Base-by-base conservation (phyloP, 441 rosid genomes). In the Mallotus repandus region DNA sequence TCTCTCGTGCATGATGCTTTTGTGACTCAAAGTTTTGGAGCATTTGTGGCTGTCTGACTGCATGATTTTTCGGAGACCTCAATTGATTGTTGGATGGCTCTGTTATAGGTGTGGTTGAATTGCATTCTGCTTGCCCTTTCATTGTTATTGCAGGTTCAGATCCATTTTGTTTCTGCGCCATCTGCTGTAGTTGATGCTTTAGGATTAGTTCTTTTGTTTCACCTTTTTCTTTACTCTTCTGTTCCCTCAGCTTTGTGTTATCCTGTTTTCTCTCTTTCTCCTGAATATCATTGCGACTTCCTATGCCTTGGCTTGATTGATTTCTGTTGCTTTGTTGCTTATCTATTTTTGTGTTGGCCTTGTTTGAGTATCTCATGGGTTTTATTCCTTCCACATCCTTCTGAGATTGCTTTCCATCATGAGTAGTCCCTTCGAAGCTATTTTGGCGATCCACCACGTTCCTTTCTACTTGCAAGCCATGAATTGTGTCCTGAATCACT, bases 151-250 rank as follows among this genome's bases (percentile, higher is more conserved):
- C 76, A 66, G 74, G 43, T 77, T 82, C 80, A 45, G 75, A 75
- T 72, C 64, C 82, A 72, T 67, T 77, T 9, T 70, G 71, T 63
- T 66, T 59, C 63, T 73, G 69, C 66, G 61, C 66, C 64, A 38
- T 60, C 25, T 65, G 68, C 69, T 79, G 87, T 79, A 74, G 77
- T 77, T 89, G 89, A 11, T 82, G 79, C 77, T 72, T 81, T 63
- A 62, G 22, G 46, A 63, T 25, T 29, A 63, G 77, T 53, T 83
- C 79, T 72, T 80, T 81, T 46, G 66, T 58, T 61, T 78, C 82
- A 11, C 25, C 75, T 63, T 64, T 75, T 64, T 79, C 90, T 61
- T 66, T 19, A 18, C 71, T 81, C 77, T 63, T 84, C 54, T 80
- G 81, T 64, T 80, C 89, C 73, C 69, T 83, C 43, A 19, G 65